Base-by-base conservation (phyloP, 345 rosid species). In the Salix udensis region DNA sequence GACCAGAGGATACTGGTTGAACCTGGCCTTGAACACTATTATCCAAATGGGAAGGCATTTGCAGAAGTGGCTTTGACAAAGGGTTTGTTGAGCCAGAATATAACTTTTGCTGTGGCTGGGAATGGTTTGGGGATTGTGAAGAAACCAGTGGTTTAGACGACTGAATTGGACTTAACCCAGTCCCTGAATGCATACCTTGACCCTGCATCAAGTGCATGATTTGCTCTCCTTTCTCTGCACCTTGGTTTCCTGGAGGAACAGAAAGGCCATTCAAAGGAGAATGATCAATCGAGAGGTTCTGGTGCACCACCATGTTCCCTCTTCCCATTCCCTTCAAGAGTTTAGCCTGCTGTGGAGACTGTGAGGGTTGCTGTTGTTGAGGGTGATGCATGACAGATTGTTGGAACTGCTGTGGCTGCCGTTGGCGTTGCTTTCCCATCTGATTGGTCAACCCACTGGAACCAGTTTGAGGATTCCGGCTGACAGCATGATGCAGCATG, bases 381-480 rank as follows among this genome's bases (percentile, higher is more conserved):
- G 97, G 98, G 78, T 94, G 99, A 55, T 83, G 89, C 84, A 97
- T 84, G 72, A 90, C 97, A 83, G 98, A 77, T 80, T 94, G 96
- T 79, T 88, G 98, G 65, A 89, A 83, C 80, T 89, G 97, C 75
- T 79, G 92, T 68, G 82, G 80, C 74, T 88, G 97, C 28, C 92
- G 85, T 75, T 87, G 99, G 40, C 96, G 89, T 80, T 90, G 99
- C 89, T 92, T 96, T 73, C 89, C 97, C 67, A 84, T 83, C 84
- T 88, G 98, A 86, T 87, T 94, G 84, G 82, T 86, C 81, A 87
- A 77, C 71, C 93, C 92, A 79, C 87, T 79, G 71, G 83, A 80
- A 77, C 77, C 86, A 79, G 87, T 77, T 78, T 87, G 95, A 61
- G 93, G 74, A 84, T 83, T 96, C 78, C 89, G 84, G 78, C 80